Percentiles rank a stretch among this genome's conserved stretches.
Evolutionary conservation across 2,329 filamentous ascomycete species (phyloP).

Genomic region (Penicillium palitans): DNA sequence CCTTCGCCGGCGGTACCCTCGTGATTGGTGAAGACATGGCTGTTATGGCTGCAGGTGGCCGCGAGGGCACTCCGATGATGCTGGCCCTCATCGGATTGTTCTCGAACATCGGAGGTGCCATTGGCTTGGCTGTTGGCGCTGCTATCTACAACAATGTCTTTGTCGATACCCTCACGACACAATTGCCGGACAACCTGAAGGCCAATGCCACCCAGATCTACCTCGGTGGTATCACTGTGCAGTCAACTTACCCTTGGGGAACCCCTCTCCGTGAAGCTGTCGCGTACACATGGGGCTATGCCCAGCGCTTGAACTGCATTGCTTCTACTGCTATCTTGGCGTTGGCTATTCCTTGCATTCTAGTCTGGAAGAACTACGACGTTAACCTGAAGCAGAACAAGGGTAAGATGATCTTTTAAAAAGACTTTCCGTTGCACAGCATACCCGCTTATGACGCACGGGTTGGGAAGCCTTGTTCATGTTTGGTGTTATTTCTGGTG

Average conservation of each 20-base stretch:
- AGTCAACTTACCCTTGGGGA: slow-evolving; percentile 35
- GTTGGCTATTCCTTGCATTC: slow-evolving; percentile 36
- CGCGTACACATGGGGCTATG: slow-evolving; percentile 41
- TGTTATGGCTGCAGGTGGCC: slow-evolving; percentile 57
- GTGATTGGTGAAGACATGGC: slow-evolving; percentile 59
- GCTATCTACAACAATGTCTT: slow-evolving; percentile 62
- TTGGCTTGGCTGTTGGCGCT: slow-evolving; percentile 34
- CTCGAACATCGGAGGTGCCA: slow-evolving; percentile 37
- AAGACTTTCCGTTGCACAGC: background rate
- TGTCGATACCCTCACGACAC: slow-evolving; percentile 45
- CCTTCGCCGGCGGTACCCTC: slow-evolving; percentile 55
- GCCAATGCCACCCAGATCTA: slow-evolving; percentile 28
- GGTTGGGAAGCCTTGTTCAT: background rate
- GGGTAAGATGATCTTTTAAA: slow-evolving; percentile 23
- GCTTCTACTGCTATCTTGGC: slow-evolving; percentile 37
- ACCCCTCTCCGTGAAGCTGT: slow-evolving; percentile 34
- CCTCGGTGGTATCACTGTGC: slow-evolving; percentile 28
- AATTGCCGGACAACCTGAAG: slow-evolving; percentile 44
- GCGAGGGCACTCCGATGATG: slow-evolving; percentile 54
- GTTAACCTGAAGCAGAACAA: slow-evolving; percentile 44
- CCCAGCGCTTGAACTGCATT: slow-evolving; percentile 40
- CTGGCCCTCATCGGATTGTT: slow-evolving; percentile 40
- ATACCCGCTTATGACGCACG: background rate
- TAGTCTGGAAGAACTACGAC: slow-evolving; percentile 43
- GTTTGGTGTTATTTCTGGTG: background rate